Percentiles rank a stretch among this genome's conserved stretches.
phyloP scores from a whole-genome alignment of 2,329 filamentous ascomycete genomes.

The Neofusicoccum ribis region DNA sequence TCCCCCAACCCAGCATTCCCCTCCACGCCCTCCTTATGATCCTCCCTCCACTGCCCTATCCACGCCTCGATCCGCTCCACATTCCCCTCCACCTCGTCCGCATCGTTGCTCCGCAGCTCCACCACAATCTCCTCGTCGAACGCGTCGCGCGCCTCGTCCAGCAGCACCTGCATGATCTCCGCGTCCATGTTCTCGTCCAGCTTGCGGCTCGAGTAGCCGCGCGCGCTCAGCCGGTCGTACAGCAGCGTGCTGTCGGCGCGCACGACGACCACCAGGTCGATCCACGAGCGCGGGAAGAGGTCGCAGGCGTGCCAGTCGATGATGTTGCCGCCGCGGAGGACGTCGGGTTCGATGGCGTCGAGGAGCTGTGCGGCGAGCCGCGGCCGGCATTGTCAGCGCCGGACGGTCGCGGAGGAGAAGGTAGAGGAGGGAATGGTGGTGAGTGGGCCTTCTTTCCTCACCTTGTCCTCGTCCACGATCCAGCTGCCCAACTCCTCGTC shows the following conservation, averaged over 20 bases:
- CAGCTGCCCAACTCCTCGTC: constrained; percentile 83
- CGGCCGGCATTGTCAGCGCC: too few relatives aligned
- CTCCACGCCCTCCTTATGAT: constrained; percentile 46
- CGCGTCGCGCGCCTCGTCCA: constrained; percentile 84
- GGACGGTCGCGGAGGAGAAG: too few relatives aligned
- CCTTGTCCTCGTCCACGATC: constrained; percentile 97
- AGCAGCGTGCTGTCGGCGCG: constrained; percentile 76
- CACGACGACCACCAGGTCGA: constrained; percentile 91
- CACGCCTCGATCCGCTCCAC: constrained; percentile 80
- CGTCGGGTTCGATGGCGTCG: constrained; percentile 82
- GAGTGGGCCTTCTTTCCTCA: constrained; percentile 34
- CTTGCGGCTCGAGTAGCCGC: constrained; percentile 82
- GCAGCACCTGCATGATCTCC: constrained; percentile 94
- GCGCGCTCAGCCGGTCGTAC: constrained; percentile 77
- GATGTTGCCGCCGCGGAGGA: constrained; percentile 73
- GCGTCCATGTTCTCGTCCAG: constrained; percentile 94
- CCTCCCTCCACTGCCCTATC: constrained; percentile 78
- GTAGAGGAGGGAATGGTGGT: too few relatives aligned
- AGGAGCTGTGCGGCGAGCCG: constrained; percentile 59
- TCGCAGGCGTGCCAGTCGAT: constrained; percentile 99
- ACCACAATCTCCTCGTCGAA: constrained; percentile 88
- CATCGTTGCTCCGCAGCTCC: constrained; percentile 77
- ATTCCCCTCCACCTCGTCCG: constrained; percentile 85
- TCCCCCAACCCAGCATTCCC: constrained; percentile 24
- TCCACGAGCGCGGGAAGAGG: constrained; percentile 87